These are phyloP conservation scores for Beauveria medogensis DNA, from an alignment of 2,329 filamentous ascomycete species.

Conservation along the genomic window DNA sequence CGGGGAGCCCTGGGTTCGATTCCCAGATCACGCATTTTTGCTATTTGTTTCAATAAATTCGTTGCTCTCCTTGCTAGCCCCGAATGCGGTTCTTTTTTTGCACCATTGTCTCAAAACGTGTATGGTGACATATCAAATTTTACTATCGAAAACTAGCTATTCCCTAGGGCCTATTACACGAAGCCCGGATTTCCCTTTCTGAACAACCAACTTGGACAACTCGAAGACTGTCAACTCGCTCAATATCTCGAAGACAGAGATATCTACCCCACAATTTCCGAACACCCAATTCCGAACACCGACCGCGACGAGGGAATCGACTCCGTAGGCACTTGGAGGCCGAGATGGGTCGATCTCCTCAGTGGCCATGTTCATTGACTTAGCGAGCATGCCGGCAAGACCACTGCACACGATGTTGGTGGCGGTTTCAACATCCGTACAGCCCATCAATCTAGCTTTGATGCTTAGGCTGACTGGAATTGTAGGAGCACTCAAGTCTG, in stretches of 20 bases:
- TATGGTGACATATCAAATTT: background rate
- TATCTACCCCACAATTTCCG: conserved; percentile 33
- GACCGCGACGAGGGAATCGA: conserved; percentile 46
- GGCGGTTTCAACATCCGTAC: conserved; percentile 21
- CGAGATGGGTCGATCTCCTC: conserved; percentile 36
- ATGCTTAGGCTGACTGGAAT: conserved; percentile 19
- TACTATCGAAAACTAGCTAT: background rate
- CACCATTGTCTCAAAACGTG: background rate
- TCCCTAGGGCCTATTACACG: background rate
- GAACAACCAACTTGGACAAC: conserved; percentile 28
- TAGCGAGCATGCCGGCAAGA: conserved; percentile 32
- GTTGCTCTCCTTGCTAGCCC: background rate
- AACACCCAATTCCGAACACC: conserved; percentile 44
- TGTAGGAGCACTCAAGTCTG: conserved; percentile 18
- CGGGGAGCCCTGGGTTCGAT: conserved; percentile 28
- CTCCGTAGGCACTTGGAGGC: conserved; percentile 37
- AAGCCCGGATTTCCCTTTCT: conserved; percentile 22
- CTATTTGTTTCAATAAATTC: background rate
- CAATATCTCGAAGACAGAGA: conserved; percentile 41
- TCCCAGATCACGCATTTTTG: conserved; percentile 24
- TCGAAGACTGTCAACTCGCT: conserved; percentile 33
- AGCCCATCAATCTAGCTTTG: conserved; percentile 25
- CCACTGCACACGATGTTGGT: conserved; percentile 27
- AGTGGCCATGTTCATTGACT: conserved; percentile 36
- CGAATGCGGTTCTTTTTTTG: background rate